Base-by-base conservation (phyloP, 2,329 filamentous ascomycete genomes). In the Fusarium sp. region DNA sequence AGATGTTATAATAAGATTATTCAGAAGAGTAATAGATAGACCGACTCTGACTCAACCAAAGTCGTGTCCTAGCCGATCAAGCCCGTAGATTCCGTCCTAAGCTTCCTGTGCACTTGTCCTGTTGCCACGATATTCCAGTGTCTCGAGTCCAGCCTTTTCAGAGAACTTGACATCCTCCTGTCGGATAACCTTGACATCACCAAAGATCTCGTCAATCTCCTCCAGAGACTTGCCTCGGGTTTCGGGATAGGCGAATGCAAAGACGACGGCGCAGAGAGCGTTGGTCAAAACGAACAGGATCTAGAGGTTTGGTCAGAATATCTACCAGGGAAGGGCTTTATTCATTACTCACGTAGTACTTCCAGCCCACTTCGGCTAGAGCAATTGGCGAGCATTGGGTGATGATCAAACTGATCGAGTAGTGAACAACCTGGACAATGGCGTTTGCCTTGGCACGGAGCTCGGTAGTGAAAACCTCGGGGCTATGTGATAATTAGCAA, bases 321-420 rank as follows among this genome's bases (percentile, higher is more conserved):
- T 2, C 10, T 0, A 2, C 10, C 1, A 5, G 10, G 16, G 1
- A 50, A 1, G 2, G 6, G 1, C 11, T 30, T 37, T 58, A 5
- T 0, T 5, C 0, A 18, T 0, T 1, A 74, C 80, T 67, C 54
- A 82, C 82, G 16, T 84, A 85, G 63, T 84, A 85, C 65, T 84
- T 85, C 83, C 83, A 85, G 0, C 83, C 83, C 0, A 84, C 82
- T 0, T 79, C 78, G 1, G 81, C 82, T 4, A 85, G 64, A 0
- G 83, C 83, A 18, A 85, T 85, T 0, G 83, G 83, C 0, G 83
- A 85, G 25, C 83, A 84, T 48, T 85, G 83, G 0, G 83, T 84
- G 39, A 85, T 85, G 37, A 85, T 72, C 41, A 85, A 63, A 60
- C 82, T 84, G 39, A 84, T 81, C 0, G 83, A 84, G 63, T 84